phyloP scores from a whole-genome alignment of 208 protist genomes.

The Leishmania tarentolae region DNA sequence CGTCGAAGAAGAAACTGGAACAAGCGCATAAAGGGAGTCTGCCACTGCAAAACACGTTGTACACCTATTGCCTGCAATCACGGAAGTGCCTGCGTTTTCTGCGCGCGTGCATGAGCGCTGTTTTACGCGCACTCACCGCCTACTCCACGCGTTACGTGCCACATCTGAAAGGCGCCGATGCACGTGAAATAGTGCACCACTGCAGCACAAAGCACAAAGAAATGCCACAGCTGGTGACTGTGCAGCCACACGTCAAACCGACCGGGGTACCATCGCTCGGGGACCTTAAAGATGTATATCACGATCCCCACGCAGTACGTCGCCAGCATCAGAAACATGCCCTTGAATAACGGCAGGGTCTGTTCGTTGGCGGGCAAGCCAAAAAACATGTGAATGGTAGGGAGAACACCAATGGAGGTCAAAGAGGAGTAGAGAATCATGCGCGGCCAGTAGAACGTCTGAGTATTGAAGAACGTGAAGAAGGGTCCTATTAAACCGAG shows the following conservation, averaged over 20 bases:
- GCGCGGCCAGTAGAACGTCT: constrained; percentile 46
- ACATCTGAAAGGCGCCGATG: constrained; percentile 64
- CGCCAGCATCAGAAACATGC: constrained; percentile 65
- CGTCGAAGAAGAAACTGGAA: not conserved
- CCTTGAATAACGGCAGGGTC: constrained; percentile 46
- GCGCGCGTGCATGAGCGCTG: not conserved
- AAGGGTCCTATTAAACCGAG: constrained; percentile 78
- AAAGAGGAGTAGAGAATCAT: constrained; percentile 78
- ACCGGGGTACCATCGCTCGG: constrained; percentile 75
- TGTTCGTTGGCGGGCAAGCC: constrained; percentile 42
- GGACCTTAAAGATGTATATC: constrained; percentile 81
- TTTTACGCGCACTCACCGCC: constrained; percentile 26
- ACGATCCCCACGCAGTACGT: constrained; percentile 76
- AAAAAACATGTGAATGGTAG: constrained; percentile 70
- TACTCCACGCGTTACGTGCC: constrained; percentile 36
- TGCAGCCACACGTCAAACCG: constrained; percentile 70
- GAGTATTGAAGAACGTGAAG: constrained; percentile 58
- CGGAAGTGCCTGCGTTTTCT: not conserved
- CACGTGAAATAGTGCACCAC: constrained; percentile 77
- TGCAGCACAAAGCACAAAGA: constrained; percentile 72
- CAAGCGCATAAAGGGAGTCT: not conserved
- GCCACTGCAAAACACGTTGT: not conserved
- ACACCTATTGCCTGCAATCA: not conserved
- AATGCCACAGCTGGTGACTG: constrained; percentile 86
- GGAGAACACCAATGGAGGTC: constrained; percentile 66